Conservation (phyloP, 768 basidiomycete genomes). For the Hysterangium stoloniferum region DNA sequence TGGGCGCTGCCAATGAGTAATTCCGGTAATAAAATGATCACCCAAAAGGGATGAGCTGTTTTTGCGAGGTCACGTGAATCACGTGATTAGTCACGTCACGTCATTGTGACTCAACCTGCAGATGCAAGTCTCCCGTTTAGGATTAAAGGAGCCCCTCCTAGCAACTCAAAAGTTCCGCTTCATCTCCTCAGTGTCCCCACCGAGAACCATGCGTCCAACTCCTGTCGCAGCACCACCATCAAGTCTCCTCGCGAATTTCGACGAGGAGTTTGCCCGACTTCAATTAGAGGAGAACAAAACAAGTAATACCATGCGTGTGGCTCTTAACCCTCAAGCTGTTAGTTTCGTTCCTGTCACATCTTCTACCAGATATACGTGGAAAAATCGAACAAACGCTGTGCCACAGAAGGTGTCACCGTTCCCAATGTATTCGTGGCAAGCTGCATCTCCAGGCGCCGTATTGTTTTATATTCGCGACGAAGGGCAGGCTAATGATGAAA, state of each 20-base stretch:
- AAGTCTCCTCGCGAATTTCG: neutral
- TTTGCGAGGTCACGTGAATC: neutral
- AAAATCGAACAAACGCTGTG: neutral
- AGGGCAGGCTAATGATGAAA: constrained; percentile 34
- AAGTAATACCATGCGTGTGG: neutral
- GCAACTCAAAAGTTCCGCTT: neutral
- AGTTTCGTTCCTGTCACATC: neutral
- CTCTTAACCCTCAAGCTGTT: neutral
- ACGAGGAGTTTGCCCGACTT: neutral
- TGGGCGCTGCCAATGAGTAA: no score
- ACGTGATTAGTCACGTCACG: constrained; percentile 5
- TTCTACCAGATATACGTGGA: neutral
- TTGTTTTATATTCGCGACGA: constrained; percentile 35
- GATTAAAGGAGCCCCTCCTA: neutral
- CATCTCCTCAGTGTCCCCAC: neutral
- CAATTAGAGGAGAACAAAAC: neutral
- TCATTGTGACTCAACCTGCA: neutral
- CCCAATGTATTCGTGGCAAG: constrained; percentile 32
- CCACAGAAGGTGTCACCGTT: constrained; percentile 10
- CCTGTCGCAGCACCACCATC: neutral
- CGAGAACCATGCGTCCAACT: neutral
- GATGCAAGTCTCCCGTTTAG: neutral
- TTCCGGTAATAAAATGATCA: neutral
- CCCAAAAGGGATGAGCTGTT: constrained; percentile 1
- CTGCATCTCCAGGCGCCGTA: constrained; percentile 25